Evolutionary conservation across 164 flowering plant genomes (phyloP).

Genomic region (Berberis vulgaris): DNA sequence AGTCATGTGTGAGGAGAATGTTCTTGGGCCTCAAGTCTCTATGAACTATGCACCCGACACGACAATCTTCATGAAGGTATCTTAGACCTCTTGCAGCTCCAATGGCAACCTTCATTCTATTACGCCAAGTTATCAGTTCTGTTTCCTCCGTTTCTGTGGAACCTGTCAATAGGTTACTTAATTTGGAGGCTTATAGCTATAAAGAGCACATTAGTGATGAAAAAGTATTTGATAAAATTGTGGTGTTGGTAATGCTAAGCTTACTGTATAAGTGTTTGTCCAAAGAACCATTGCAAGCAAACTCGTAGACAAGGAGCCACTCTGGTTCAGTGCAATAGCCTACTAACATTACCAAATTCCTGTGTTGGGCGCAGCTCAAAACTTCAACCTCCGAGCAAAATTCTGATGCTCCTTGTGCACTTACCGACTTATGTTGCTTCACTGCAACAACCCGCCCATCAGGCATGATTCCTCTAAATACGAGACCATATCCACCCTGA

Average conservation of each 20-base stretch:
- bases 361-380: conserved; percentile 44
- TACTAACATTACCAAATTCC: conserved; percentile 40
- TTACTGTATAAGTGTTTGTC: conserved; percentile 37
- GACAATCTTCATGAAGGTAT: conserved; percentile 47
- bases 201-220: not conserved
- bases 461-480: conserved; percentile 16
- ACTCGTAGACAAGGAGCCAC: conserved; percentile 38
- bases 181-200: not conserved
- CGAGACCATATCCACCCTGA: conserved; percentile 39
- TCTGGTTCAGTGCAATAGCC: conserved; percentile 35
- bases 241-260: not conserved
- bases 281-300: conserved; percentile 38
- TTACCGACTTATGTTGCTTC: conserved; percentile 27
- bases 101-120: conserved; percentile 32
- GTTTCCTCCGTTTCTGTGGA: conserved; percentile 2
- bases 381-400: conserved; percentile 40
- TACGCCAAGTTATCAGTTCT: conserved; percentile 25
- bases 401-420: conserved; percentile 37
- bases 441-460: conserved; percentile 45
- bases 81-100: conserved; percentile 46
- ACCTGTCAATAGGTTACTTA: not conserved
- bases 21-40: conserved; percentile 42
- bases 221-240: too few relatives aligned
- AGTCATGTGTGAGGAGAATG: conserved; percentile 45
- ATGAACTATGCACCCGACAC: conserved; percentile 48